A percentile compares a stretch with the other conserved stretches of the same genome.
These are phyloP conservation scores for Hypoxylon sp. DNA, from an alignment of 2,329 filamentous ascomycete genomes.

Conservation along the genomic window DNA sequence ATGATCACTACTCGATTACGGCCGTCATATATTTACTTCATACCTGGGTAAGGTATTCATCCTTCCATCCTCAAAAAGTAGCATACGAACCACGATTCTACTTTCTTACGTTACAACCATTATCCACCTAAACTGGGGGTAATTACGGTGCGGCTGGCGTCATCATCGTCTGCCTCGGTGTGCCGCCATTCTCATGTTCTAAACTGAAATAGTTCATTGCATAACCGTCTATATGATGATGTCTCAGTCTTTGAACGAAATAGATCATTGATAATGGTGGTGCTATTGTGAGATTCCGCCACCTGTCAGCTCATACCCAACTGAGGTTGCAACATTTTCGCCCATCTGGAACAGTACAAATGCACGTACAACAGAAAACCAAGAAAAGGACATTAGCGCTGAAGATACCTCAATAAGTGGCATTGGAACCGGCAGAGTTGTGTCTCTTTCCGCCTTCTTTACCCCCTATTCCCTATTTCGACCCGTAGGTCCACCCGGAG, in stretches of 20 bases:
- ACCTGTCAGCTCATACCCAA: not conserved
- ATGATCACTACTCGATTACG: not conserved
- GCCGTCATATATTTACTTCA: not conserved
- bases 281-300: not conserved
- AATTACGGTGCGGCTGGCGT: conserved; percentile 20
- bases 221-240: not conserved
- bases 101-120: not conserved
- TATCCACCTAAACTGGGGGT: not conserved
- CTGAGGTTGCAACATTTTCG: not conserved
- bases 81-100: not conserved
- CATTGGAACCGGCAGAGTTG: not conserved
- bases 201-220: not conserved
- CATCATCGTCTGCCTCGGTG: conserved; percentile 10
- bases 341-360: not conserved
- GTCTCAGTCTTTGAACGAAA: not conserved
- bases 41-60: not conserved
- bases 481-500: conserved; percentile 28
- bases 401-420: not conserved
- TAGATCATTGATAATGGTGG: not conserved
- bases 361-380: not conserved
- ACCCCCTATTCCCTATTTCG: not conserved
- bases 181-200: not conserved
- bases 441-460: not conserved
- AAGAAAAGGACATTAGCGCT: not conserved
- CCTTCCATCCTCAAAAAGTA: not conserved